These are phyloP conservation scores for Ceratobasidium sp. DNA, from an alignment of 1,284 basidiomycete species.

Conservation along the genomic window DNA sequence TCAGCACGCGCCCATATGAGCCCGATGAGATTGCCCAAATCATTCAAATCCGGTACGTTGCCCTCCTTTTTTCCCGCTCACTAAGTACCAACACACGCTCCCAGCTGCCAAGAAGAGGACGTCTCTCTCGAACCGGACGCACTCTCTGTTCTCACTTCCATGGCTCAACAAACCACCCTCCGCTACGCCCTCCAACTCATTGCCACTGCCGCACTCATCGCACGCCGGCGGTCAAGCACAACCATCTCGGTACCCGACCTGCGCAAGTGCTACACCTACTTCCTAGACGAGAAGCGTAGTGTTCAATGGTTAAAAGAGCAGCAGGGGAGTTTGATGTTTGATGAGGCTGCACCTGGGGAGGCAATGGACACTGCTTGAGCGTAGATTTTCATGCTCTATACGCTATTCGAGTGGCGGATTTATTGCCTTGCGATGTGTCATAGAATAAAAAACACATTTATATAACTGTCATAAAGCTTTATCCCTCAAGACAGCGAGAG, in stretches of 20 bases:
- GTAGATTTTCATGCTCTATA: no score
- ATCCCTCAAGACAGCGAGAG: no score
- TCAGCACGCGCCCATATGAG: constrained; percentile 90
- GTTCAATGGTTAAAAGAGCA: constrained; percentile 90
- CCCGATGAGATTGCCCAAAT: constrained; percentile 90
- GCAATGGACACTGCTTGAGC: constrained; percentile 14
- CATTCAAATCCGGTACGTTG: constrained; percentile 83
- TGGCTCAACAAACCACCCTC: constrained; percentile 87
- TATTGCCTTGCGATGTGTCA: no score
- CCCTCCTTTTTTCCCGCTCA: neutral
- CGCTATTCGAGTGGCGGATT: no score
- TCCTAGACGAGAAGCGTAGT: constrained; percentile 95
- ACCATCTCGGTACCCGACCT: constrained; percentile 86
- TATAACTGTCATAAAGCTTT: no score
- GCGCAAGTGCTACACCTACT: constrained; percentile 85
- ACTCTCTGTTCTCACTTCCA: constrained; percentile 79
- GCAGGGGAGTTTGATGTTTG: constrained; percentile 72
- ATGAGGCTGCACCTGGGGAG: constrained; percentile 48
- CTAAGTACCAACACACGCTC: no score
- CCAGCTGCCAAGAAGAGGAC: constrained; percentile 94
- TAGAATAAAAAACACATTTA: no score
- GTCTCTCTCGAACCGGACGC: constrained; percentile 85
- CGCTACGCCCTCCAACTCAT: constrained; percentile 94
- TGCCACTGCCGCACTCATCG: constrained; percentile 86
- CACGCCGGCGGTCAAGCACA: constrained; percentile 81